Evolutionary conservation across 2,329 filamentous ascomycete species (phyloP).

Genomic region (Amylocarpus encephaloides): DNA sequence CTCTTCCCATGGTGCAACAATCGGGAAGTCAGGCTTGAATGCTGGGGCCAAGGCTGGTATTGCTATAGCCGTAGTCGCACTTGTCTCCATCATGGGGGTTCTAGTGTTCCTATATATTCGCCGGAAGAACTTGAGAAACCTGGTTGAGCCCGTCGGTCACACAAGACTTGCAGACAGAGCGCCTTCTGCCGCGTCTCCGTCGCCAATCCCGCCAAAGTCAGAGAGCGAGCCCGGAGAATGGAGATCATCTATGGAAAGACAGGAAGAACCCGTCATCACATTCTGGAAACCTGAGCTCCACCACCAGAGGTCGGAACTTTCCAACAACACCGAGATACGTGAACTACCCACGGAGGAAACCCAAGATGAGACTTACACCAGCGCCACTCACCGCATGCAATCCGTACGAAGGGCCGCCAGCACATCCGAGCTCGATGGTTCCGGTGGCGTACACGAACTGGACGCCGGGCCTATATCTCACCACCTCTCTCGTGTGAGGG

Average conservation of each 20-base stretch:
- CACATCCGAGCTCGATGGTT: slow-evolving; percentile 1
- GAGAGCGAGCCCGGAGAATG: background rate
- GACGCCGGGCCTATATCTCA: background rate
- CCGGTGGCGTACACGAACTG: background rate
- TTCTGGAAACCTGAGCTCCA: background rate
- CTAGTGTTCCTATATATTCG: background rate
- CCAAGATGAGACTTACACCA: background rate
- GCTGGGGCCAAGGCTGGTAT: background rate
- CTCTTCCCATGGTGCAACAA: background rate
- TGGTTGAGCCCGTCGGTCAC: too few species aligned
- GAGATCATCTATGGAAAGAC: background rate
- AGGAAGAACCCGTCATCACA: background rate
- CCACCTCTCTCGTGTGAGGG: background rate
- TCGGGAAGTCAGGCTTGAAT: background rate
- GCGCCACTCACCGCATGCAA: background rate
- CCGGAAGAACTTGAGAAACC: background rate
- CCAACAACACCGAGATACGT: background rate
- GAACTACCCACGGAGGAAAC: slow-evolving; percentile 1
- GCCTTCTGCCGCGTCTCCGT: background rate
- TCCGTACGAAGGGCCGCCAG: background rate
- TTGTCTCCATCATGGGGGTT: background rate
- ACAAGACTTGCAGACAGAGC: background rate
- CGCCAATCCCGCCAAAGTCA: background rate
- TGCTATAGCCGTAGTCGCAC: background rate
- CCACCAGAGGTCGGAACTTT: slow-evolving; percentile 3